Conservation (phyloP, 2,329 filamentous ascomycete genomes). For the Magnaporthiopsis poae region DNA sequence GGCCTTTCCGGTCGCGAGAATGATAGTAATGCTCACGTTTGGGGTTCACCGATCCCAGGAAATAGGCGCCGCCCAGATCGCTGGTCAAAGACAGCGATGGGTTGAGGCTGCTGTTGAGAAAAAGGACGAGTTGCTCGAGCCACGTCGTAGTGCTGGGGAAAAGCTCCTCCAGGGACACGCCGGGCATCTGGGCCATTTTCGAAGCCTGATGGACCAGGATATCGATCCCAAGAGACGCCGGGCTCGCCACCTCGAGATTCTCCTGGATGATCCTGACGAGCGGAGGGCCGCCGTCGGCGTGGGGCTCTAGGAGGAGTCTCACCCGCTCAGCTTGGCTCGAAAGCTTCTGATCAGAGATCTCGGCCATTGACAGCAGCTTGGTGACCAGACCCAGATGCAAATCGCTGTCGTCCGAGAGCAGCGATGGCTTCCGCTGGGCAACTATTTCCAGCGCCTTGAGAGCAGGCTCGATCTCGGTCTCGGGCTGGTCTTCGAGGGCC, state of each 20-base stretch:
- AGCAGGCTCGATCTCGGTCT: constrained; percentile 18
- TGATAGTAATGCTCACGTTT: constrained; percentile 14
- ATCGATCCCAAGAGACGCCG: constrained; percentile 42
- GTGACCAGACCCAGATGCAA: constrained; percentile 41
- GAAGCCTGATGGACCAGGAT: constrained; percentile 43
- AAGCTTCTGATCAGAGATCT: constrained; percentile 31
- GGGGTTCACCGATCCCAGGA: constrained; percentile 34
- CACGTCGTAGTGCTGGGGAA: constrained; percentile 58
- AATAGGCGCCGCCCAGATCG: constrained; percentile 58
- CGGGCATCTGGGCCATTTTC: constrained; percentile 26
- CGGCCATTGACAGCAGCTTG: constrained; percentile 43
- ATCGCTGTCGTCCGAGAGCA: constrained; percentile 35
- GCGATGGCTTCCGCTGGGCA: constrained; percentile 31
- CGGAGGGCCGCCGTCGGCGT: constrained; percentile 30
- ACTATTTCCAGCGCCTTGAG: constrained; percentile 40
- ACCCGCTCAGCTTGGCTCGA: constrained; percentile 33
- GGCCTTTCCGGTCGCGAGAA: constrained; percentile 56
- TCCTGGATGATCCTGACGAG: constrained; percentile 43
- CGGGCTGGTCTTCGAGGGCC: constrained; percentile 13
- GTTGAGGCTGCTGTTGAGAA: constrained; percentile 44
- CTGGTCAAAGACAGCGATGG: constrained; percentile 65
- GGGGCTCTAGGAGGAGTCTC: constrained; percentile 35
- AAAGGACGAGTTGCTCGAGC: constrained; percentile 48
- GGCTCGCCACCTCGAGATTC: constrained; percentile 40
- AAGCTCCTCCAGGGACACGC: constrained; percentile 33